Conservation (phyloP, 257 asterid species). For the Scutellaria galericulata region DNA sequence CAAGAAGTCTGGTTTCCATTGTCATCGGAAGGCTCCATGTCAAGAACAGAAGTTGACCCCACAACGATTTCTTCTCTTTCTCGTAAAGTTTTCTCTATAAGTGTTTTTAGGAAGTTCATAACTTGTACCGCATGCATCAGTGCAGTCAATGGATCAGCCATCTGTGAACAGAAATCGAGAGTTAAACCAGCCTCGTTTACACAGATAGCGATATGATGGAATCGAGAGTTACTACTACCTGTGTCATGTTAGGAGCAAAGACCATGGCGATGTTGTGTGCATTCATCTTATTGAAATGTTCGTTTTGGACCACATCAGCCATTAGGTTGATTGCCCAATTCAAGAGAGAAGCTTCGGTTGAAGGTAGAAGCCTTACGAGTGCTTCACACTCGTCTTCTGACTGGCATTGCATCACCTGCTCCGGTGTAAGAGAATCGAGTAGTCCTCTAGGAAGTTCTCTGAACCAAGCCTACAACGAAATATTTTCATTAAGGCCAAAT, state of each 20-base stretch:
- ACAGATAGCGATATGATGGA: background rate
- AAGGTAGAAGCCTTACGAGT: slow-evolving; percentile 79
- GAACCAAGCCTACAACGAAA: slow-evolving; percentile 82
- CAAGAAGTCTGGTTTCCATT: slow-evolving; percentile 60
- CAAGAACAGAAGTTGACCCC: slow-evolving; percentile 48
- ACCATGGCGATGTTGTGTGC: slow-evolving; percentile 93
- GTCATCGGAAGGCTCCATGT: slow-evolving; percentile 62
- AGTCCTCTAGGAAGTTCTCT: slow-evolving; percentile 96
- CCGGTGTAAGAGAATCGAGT: slow-evolving; percentile 78
- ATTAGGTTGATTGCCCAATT: slow-evolving; percentile 93
- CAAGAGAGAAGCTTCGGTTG: slow-evolving; percentile 76
- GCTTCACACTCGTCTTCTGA: slow-evolving; percentile 75
- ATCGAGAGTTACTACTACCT: slow-evolving; percentile 55
- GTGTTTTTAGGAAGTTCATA: slow-evolving; percentile 84
- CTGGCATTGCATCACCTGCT: slow-evolving; percentile 90
- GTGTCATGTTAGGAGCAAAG: slow-evolving; percentile 98
- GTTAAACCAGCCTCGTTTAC: background rate
- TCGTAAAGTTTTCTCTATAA: slow-evolving; percentile 75
- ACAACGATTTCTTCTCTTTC: slow-evolving; percentile 66
- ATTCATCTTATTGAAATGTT: slow-evolving; percentile 85
- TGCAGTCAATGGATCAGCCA: slow-evolving; percentile 89
- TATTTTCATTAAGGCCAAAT: background rate
- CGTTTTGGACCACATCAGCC: slow-evolving; percentile 89
- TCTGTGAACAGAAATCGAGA: slow-evolving; percentile 46
- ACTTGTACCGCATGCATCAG: slow-evolving; percentile 90